Base-by-base conservation (phyloP, 306 rosid species). In the Cucurbita pepo region DNA sequence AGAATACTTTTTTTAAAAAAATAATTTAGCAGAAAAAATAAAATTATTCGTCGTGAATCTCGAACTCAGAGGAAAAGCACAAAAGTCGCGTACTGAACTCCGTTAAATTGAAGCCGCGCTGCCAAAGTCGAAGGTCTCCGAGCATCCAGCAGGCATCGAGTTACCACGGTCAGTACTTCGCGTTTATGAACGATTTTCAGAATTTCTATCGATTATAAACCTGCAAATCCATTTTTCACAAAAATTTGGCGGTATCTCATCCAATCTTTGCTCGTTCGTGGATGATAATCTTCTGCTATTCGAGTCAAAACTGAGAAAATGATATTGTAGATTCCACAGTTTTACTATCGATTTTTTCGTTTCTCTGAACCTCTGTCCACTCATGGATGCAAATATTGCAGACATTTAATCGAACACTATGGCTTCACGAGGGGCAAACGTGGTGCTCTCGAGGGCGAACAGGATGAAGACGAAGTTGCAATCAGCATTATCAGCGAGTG, bases 401-500 rank as follows among this genome's bases (percentile, higher is more conserved):
- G 54, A 22, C 54, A 44, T 65, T 67, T 47, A 3, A 22, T 67
- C 73, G 43, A 67, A 47, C 43, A 67, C 43, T n/a, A 90, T 90
- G 93, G 83, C 79, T 83, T 79, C 82, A 3, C 71, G 86, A 57
- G 89, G 83, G 55, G 92, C 80, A 6, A 79, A 9, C 67, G 73
- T 60, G 22, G 56, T 86, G 78, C 77, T 85, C 16, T 73, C 88
- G 4, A 82, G 98, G 62, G 97, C 92, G 3, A 83, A 48, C 66
- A 85, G 97, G 75, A 93, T 93, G 51, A 85, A 77, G 41, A 15
- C 86, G 36, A 93, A 87, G 81, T 65, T 93, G 8, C 97, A 88
- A 22, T 69, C 92, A 63, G 88, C 90, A 19, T 78, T 90, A 19
- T 91, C 89, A 77, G 87, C 96, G 51, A 86, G 82, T 50, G 75